Percentiles rank a stretch among this genome's conserved stretches.
These are phyloP conservation scores for Diutina neorugosa DNA, from an alignment of 1,139 yeast genomes.

Conservation along the genomic window DNA sequence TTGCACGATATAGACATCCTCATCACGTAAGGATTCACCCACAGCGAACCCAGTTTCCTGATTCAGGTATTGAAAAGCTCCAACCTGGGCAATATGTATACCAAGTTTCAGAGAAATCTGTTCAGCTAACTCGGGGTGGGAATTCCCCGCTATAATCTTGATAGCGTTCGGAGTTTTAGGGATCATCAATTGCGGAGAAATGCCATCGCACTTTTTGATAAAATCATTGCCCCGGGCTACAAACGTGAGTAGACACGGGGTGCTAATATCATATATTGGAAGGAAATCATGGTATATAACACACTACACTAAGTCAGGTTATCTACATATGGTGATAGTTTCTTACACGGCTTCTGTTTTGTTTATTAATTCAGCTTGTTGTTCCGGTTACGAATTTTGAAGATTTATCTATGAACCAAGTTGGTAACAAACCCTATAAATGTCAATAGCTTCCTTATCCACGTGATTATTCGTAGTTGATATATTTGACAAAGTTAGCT, in stretches of 20 bases:
- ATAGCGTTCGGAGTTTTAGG: constrained; percentile 8
- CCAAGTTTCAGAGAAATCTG: constrained; percentile 9
- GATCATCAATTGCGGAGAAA: neutral
- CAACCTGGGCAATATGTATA: constrained; percentile 9
- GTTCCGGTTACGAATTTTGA: too few species aligned
- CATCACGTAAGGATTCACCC: constrained; percentile 93
- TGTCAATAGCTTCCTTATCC: too few species aligned
- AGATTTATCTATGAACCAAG: too few species aligned
- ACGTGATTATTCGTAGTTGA: too few species aligned
- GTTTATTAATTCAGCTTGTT: too few species aligned
- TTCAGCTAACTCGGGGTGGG: constrained; percentile 9
- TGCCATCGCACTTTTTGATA: neutral
- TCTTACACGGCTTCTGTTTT: too few species aligned
- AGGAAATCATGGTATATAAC: too few species aligned
- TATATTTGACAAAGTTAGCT: too few species aligned
- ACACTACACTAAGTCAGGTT: too few species aligned
- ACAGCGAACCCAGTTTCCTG: constrained; percentile 20
- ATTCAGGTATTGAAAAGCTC: constrained; percentile 43
- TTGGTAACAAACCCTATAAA: too few species aligned
- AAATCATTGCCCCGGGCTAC: neutral
- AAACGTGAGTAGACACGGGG: neutral
- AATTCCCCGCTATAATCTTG: constrained; percentile 10
- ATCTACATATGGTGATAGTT: too few species aligned
- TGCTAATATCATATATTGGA: neutral
- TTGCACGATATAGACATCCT: constrained; percentile 65